These are phyloP conservation scores for Pleodorina starrii DNA, from an alignment of 139 green algal species.

Conservation along the genomic window DNA sequence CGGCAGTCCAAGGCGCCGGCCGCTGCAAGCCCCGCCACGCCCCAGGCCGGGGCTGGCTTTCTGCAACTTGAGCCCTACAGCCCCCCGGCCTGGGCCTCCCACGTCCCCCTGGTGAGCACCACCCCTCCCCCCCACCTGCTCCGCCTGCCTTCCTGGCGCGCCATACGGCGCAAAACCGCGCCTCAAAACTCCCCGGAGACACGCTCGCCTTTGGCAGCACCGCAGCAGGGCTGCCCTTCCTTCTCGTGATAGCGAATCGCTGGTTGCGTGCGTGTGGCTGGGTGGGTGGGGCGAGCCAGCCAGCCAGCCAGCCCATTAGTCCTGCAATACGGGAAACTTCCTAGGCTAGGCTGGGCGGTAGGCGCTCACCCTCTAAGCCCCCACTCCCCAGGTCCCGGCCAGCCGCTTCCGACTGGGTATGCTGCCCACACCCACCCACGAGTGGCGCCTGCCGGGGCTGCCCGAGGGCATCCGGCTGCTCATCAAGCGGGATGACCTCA, in stretches of 20 bases:
- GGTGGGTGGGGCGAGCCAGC: too few relatives aligned
- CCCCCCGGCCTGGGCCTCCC: background rate
- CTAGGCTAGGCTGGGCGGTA: too few relatives aligned
- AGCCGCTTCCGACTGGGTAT: slow-evolving; percentile 63
- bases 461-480: slow-evolving; percentile 80
- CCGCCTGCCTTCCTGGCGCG: too few relatives aligned
- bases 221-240: too few relatives aligned
- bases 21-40: background rate
- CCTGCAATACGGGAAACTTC: too few relatives aligned
- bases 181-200: too few relatives aligned
- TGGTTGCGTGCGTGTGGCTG: too few relatives aligned
- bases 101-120: background rate
- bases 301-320: too few relatives aligned
- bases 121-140: background rate
- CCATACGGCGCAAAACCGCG: too few relatives aligned
- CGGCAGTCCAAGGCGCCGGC: background rate
- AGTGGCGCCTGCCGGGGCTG: slow-evolving; percentile 83
- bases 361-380: too few relatives aligned
- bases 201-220: too few relatives aligned
- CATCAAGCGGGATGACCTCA: slow-evolving; percentile 95
- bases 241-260: too few relatives aligned
- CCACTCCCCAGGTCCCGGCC: slow-evolving; percentile 49
- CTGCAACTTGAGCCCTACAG: slow-evolving; percentile 11
- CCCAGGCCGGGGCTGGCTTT: background rate
- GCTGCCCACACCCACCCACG: slow-evolving; percentile 84